Conservation (phyloP, 805 yeast genomes). For the Lipomyces chichibuensis region DNA sequence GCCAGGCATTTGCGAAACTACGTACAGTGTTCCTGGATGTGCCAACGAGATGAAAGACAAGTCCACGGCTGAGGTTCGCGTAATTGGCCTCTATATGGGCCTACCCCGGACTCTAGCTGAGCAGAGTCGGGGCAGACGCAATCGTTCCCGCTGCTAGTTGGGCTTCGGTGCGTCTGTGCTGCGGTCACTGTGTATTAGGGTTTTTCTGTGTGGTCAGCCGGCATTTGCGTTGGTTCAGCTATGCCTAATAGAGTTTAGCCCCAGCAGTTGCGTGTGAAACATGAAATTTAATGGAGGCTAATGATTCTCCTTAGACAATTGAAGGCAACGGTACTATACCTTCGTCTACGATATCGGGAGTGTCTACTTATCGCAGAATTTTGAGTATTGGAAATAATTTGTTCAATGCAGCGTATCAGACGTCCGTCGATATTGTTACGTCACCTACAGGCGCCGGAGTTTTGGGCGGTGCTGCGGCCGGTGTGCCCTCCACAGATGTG, state of each 20-base stretch:
- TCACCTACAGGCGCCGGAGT: constrained; percentile 5
- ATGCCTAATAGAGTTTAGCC: neutral
- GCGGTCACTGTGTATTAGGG: neutral
- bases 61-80: too few relatives aligned
- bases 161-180: too few relatives aligned
- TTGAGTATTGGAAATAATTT: constrained; percentile 7
- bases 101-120: neutral
- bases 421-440: constrained; percentile 5
- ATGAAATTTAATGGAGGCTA: neutral
- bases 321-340: neutral
- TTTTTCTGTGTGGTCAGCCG: neutral
- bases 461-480: constrained; percentile 1
- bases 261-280: neutral
- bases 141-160: neutral
- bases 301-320: neutral
- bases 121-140: neutral
- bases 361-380: constrained; percentile 4
- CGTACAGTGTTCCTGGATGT: too few relatives aligned
- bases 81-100: neutral
- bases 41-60: too few relatives aligned
- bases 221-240: neutral
- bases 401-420: constrained; percentile 5
- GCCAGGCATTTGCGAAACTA: neutral
- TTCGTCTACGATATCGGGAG: neutral
- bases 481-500: neutral